Base-by-base conservation (phyloP, 495 filamentous ascomycete genomes). In the Daldinia bambusicola region DNA sequence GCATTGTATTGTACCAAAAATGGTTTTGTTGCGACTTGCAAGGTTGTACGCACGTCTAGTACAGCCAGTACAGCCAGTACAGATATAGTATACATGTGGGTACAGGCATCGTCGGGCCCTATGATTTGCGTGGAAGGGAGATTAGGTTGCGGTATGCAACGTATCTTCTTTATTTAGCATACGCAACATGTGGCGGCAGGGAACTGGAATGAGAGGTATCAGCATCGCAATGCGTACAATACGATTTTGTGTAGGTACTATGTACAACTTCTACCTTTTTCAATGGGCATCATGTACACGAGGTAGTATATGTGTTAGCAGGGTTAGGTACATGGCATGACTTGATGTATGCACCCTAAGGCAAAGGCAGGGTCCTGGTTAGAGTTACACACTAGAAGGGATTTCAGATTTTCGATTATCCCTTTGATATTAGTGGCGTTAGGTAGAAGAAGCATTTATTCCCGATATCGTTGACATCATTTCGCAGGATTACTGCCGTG, bases 401-500 rank as follows among this genome's bases (percentile, higher is more conserved):
- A 34, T 32, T 55, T 63, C 36, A 38, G 61, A 40, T 41, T 63
- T 55, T 14, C 55, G n/a, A 22, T 51, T 40, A 31, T 30, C 12
- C 20, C 22, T 59, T 45, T 43, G 36, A 22, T 58, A 8, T 3
- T 55, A 55, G 51, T 43, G 51, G 61, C 61, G 50, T 26, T 36
- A 18, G n/a, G 31, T 36, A 18, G n/a, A 41, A 56, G 61, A 37
- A 64, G 50, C 20, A 30, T 55, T 48, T n/a, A 26, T 38, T 64
- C 51, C 61, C 55, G 38, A 67, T 32, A 4, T 61, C 64, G 57
- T 67, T 67, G 64, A 67, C 64, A 48, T 67, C 64, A 67, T 67
- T 55, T 16, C n/a, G 34, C 38, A 13, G 32, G 34, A 43, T 13
- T 41, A 45, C 55, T 40, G 37, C 34, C 37, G 22, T 18, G 55